A percentile compares a stretch with the other conserved stretches of the same genome.
phyloP scores from a whole-genome alignment of 2,329 filamentous ascomycete genomes.

The Aquanectria penicillioides region DNA sequence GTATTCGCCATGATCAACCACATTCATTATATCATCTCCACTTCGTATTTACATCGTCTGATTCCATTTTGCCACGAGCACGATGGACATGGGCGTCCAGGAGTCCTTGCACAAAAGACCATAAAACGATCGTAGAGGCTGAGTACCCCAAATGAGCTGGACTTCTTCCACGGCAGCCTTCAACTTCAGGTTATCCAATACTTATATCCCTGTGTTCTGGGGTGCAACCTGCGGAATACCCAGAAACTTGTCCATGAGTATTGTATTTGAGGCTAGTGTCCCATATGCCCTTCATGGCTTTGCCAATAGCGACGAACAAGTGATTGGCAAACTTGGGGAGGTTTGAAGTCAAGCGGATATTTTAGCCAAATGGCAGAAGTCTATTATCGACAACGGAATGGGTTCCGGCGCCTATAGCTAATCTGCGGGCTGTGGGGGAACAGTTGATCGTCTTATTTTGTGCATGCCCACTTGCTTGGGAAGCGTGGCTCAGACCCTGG shows the following conservation, averaged over 20 bases:
- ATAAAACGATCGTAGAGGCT: conserved; percentile 93
- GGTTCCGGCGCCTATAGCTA: conserved; percentile 31
- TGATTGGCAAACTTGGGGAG: conserved; percentile 80
- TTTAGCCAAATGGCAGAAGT: conserved; percentile 77
- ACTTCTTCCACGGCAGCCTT: conserved; percentile 88
- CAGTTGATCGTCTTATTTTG: no score
- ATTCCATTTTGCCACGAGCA: conserved; percentile 94
- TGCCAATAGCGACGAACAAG: conserved; percentile 82
- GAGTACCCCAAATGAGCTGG: conserved; percentile 88
- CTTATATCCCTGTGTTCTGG: conserved; percentile 82
- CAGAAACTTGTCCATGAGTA: conserved; percentile 84
- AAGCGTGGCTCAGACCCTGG: conserved; percentile 11
- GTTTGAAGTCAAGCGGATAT: conserved; percentile 83
- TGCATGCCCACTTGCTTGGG: conserved; percentile 16
- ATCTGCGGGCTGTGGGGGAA: background rate
- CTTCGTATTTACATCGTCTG: conserved; percentile 91
- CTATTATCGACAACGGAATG: conserved; percentile 48
- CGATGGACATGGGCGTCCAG: conserved; percentile 81
- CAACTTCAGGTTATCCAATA: conserved; percentile 94
- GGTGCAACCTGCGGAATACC: conserved; percentile 81
- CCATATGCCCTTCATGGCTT: conserved; percentile 90
- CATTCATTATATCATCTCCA: conserved; percentile 78
- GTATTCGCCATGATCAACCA: conserved; percentile 84
- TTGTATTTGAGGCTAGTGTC: conserved; percentile 82
- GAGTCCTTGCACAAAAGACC: conserved; percentile 89